Base-by-base conservation (phyloP, 176 grass and related monocot species). In the Hyparrhenia diplandra region DNA sequence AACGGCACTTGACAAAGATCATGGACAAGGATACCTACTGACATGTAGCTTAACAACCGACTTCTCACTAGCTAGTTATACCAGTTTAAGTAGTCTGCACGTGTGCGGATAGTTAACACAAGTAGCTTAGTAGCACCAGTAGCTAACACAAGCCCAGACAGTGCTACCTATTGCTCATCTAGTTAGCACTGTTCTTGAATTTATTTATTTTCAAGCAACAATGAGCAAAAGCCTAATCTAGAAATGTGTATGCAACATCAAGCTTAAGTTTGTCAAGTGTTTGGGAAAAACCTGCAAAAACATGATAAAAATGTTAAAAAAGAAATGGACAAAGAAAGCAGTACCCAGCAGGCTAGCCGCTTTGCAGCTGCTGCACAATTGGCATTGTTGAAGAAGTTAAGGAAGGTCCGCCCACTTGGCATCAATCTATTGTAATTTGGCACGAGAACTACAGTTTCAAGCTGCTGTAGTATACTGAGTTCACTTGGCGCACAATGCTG, bases 371-470 rank as follows among this genome's bases (percentile, higher is more conserved):
- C 93, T 55, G 93, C 97, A 76, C 97, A 99, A 34, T 96, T 93
- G 68, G 93, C 91, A 76, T 87, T 96, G 75, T 99, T 92, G 78
- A 95, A 90, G 88, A 99, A 91, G 89, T 88, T 93, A 76, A 99
- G 84, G 52, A 95, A 89, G 25, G 89, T 91, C 5, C 90, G 82
- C 60, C 89, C 93, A 49, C 88, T 91, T 30, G 97, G 97, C 93
- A 96, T 95, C 82, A 99, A 92, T 10, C 97, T 88, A 89, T 96
- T 99, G 85, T 99, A 99, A 74, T 99, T 99, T 41, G 97, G 97
- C 84, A 91, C 80, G 27, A 99, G 90, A 51, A 99, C 97, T 32
- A 91, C 97, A 13, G 97, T 81, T 86, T 99, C 97, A 14, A 99
- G 90, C 77, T 99, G 96, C 49, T 99, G 97, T 20, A 99, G 82